A percentile compares a stretch with the other conserved stretches of the same genome.
Evolutionary conservation across 2,329 filamentous ascomycete species (phyloP).

Genomic region (Periconia digitata): DNA sequence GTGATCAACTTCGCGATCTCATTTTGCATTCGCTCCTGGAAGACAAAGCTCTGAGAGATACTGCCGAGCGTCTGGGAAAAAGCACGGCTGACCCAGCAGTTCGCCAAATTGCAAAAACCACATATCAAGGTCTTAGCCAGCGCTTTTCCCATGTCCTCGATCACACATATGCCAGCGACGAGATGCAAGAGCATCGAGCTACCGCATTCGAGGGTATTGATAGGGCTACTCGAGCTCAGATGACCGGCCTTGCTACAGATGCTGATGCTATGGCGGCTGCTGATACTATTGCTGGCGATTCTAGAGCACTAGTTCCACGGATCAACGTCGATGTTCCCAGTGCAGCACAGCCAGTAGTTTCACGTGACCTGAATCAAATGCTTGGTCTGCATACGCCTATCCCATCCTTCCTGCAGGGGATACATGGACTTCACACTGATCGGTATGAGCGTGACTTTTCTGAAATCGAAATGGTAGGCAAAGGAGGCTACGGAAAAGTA

Average conservation of each 20-base stretch:
- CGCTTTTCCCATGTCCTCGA: slow-evolving; percentile 43
- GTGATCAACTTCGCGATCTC: slow-evolving; percentile 37
- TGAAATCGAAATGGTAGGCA: slow-evolving; percentile 58
- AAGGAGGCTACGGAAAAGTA: slow-evolving; percentile 66
- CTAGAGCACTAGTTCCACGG: slow-evolving; percentile 26
- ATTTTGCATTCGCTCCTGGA: slow-evolving; percentile 51
- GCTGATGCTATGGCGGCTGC: slow-evolving; percentile 4
- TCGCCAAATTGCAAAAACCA: slow-evolving; percentile 35
- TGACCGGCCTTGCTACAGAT: slow-evolving; percentile 21
- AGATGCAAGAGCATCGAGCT: slow-evolving; percentile 35
- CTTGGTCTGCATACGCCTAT: slow-evolving; percentile 18
- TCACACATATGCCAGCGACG: slow-evolving; percentile 41
- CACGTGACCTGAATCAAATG: slow-evolving; percentile 4
- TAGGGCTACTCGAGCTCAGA: slow-evolving; percentile 24
- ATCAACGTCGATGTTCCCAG: neutral
- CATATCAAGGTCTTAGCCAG: slow-evolving; percentile 43
- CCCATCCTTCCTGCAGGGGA: slow-evolving; percentile 24
- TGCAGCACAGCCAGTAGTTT: neutral
- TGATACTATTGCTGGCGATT: slow-evolving; percentile 17
- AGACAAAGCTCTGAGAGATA: slow-evolving; percentile 45
- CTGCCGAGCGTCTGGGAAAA: slow-evolving; percentile 39
- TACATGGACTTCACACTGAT: slow-evolving; percentile 34
- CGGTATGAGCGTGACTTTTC: slow-evolving; percentile 37
- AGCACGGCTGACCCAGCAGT: slow-evolving; percentile 40
- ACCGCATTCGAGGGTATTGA: slow-evolving; percentile 45